Percentiles rank a stretch among this genome's conserved stretches.
Evolutionary conservation across 768 basidiomycete species (phyloP).

Genomic region (Tylopilus balloui): DNA sequence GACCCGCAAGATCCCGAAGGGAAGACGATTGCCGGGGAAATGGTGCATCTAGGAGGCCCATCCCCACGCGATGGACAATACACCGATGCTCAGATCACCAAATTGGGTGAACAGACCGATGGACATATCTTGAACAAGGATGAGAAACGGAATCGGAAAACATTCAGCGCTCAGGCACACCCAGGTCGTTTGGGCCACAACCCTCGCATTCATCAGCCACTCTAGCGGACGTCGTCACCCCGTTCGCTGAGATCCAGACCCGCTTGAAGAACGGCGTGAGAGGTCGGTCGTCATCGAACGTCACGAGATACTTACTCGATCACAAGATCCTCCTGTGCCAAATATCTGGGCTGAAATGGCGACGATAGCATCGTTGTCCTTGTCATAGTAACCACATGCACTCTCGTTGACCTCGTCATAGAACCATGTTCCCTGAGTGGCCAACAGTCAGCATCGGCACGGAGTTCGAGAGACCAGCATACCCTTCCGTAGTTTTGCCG

Average conservation of each 20-base stretch:
- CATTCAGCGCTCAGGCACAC: conserved; percentile 34
- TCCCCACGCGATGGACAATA: conserved; percentile 52
- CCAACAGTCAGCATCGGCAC: conserved; percentile 5
- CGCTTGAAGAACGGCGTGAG: conserved; percentile 39
- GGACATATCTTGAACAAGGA: conserved; percentile 54
- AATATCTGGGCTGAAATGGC: conserved; percentile 58
- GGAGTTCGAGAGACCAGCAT: conserved; percentile 19
- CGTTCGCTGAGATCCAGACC: conserved; percentile 52
- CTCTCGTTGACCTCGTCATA: conserved; percentile 41
- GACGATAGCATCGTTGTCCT: conserved; percentile 49
- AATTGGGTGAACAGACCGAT: conserved; percentile 54
- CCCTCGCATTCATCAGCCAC: conserved; percentile 56
- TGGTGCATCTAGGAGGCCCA: conserved; percentile 36
- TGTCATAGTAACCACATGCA: conserved; percentile 57
- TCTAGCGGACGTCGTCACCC: conserved; percentile 44
- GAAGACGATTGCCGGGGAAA: background rate
- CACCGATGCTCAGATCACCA: conserved; percentile 44
- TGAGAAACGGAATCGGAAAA: conserved; percentile 4
- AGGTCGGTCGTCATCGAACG: background rate
- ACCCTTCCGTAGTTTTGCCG: conserved; percentile 54
- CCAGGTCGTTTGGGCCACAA: conserved; percentile 52
- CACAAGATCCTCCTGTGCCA: conserved; percentile 52
- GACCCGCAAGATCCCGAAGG: conserved; percentile 6
- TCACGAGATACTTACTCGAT: conserved; percentile 42
- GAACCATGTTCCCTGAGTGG: conserved; percentile 63